These are phyloP conservation scores for Tricholoma sp. DNA, from an alignment of 768 basidiomycete genomes.

Conservation along the genomic window DNA sequence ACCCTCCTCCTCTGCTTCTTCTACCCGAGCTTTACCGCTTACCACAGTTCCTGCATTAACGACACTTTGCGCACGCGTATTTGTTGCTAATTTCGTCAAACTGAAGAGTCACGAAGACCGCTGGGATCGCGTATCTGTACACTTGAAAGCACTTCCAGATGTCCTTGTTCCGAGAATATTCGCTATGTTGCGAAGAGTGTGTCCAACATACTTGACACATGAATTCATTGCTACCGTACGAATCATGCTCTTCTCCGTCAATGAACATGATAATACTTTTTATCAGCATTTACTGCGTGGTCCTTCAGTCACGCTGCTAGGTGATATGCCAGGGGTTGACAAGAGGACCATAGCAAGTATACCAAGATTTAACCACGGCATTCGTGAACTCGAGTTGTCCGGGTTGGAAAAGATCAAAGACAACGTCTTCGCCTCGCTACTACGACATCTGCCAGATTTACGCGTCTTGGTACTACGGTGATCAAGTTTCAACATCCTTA, in stretches of 20 bases:
- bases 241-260: background rate
- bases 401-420: conserved; percentile 53
- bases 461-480: conserved; percentile 53
- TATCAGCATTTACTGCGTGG: conserved; percentile 58
- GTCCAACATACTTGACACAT: conserved; percentile 48
- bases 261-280: background rate
- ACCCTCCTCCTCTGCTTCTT: conserved; percentile 49
- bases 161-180: conserved; percentile 45
- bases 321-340: conserved; percentile 48
- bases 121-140: conserved; percentile 36
- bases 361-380: conserved; percentile 24
- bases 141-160: conserved; percentile 49
- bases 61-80: conserved; percentile 45
- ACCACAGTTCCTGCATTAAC: conserved; percentile 39
- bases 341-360: conserved; percentile 46
- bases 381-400: conserved; percentile 45
- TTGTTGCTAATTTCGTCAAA: conserved; percentile 38
- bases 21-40: conserved; percentile 34
- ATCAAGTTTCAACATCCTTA: conserved; percentile 5
- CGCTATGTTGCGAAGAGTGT: conserved; percentile 40
- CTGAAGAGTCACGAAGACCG: conserved; percentile 32
- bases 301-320: conserved; percentile 38
- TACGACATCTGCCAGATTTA: conserved; percentile 40
- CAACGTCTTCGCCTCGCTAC: conserved; percentile 41
- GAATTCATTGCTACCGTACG: conserved; percentile 53